Base-by-base conservation (phyloP, 257 asterid genomes). In the Schizonepeta tenuifolia region DNA sequence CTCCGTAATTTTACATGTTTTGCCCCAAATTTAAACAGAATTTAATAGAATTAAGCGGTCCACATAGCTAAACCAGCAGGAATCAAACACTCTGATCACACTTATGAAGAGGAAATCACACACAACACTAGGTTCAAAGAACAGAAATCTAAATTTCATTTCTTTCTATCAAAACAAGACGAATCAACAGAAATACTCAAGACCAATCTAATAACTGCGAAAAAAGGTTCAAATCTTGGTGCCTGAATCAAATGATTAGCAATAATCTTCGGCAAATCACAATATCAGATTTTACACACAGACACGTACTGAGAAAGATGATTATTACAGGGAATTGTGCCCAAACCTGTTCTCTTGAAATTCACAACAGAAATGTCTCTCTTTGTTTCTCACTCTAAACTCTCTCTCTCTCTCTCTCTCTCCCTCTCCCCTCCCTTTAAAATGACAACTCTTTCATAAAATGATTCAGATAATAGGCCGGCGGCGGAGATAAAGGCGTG, bases 241-340 rank as follows among this genome's bases (percentile, higher is more conserved):
- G 58, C 75, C 67, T 40, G 75, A 49, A 66, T 47, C 35, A 46
- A 73, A 73, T 54, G 53, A 41, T 60, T 20, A 71, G 67, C 49
- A 15, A 61, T 21, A 65, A 21, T 44, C 49, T 21, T 72, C 20
- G 51, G 22, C 54, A 9, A 44, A 64, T 31, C 62, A 18, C 62
- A 36, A 69, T 3, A 69, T 24, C 54, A 44, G 64, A 67, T 65
- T 17, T 24, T 31, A 31, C 36, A 31, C 22, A 7, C 14, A 12
- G 9, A 54, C 20, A 33, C 33, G n/a, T 24, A 61, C 35, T 18
- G 20, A 33, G n/a, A 22, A 20, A 47, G 18, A 2, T 9, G n/a
- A 65, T 72, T n/a, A 35, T 63, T 77, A 83, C 86, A 70, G 80
- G 84, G 82, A 67, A 33, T 9, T 62, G 87, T 80, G 91, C 86